Evolutionary conservation across 441 rosid genomes (phyloP), one percentile per base, ranked within the genome.

Genomic region (Adansonia grandidieri): DNA sequence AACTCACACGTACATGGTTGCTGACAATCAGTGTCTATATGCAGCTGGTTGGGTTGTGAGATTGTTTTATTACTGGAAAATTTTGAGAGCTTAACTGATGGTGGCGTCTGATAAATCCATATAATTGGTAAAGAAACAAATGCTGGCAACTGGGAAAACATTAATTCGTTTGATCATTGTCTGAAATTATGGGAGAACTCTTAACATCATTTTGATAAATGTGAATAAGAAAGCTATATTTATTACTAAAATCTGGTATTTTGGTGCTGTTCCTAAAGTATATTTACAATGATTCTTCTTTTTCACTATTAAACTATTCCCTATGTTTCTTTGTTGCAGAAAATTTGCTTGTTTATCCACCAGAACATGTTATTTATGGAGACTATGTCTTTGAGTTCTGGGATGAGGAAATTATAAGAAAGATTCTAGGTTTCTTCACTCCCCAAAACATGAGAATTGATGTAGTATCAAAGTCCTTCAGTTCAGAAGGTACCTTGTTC

Each of bases 361-460:
- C 87, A 47, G 94, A 94, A 87, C 97, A 96, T 82, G 91, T 93
- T 65, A 93, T 96, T 42, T 94, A 87, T 83, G 98, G 98, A 79
- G 95, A 92, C 71, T 94, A 91, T 83, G 87, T 82, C 74, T 88
- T 90, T 85, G 87, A 91, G 86, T 81, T 86, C 61, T 96, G 98
- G 98, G 99, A 96, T 88, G 92, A 87, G 82, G 90, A 91, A 75
- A 84, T 82, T 83, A 87, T 96, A 65, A 91, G 85, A 61, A 64
- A 81, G 80, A 78, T 93, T 63, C 85, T 93, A 84, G 88, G 86
- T 82, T 89, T 86, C 85, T 93, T 96, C 84, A 87, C 87, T 60
- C 98, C 97, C 11, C 90, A 89, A 80, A 94, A 96, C 83, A 94
- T 96, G 99, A 88, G 99, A 91, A 80, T 94, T 82, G 98, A 96